These are phyloP conservation scores for Blumeria graminis DNA, from an alignment of 2,329 filamentous ascomycete genomes.

Conservation along the genomic window DNA sequence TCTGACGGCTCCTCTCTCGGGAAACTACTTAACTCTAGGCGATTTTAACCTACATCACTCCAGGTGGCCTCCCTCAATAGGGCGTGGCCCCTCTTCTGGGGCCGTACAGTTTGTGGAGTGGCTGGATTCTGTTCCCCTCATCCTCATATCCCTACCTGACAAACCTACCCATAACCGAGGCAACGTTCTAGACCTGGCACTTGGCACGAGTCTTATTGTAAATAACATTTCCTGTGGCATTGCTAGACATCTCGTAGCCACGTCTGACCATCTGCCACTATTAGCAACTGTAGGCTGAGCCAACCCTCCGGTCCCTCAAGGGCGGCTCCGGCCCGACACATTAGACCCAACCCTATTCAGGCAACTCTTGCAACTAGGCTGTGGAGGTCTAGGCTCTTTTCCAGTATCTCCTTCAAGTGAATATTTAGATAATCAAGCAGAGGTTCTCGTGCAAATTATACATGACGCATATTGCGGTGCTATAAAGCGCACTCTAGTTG, in stretches of 20 bases:
- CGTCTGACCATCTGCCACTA: not conserved
- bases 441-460: not conserved
- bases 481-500: not conserved
- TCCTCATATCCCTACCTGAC: not conserved
- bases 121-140: not conserved
- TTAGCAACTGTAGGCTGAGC: not conserved
- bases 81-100: not conserved
- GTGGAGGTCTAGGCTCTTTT: not conserved
- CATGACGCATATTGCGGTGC: not conserved
- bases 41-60: no score
- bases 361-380: not conserved
- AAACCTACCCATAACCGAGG: not conserved
- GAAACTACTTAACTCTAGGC: no score
- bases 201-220: not conserved
- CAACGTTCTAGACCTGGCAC: not conserved
- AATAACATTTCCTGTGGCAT: not conserved
- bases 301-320: not conserved
- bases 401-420: not conserved
- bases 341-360: not conserved
- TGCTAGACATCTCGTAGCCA: not conserved
- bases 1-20: no score
- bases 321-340: not conserved
- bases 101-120: not conserved
- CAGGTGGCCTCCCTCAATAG: no score
- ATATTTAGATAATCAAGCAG: not conserved